Percentiles rank a stretch among this genome's conserved stretches.
phyloP scores from a whole-genome alignment of 306 rosid species.

The Quercus suber region DNA sequence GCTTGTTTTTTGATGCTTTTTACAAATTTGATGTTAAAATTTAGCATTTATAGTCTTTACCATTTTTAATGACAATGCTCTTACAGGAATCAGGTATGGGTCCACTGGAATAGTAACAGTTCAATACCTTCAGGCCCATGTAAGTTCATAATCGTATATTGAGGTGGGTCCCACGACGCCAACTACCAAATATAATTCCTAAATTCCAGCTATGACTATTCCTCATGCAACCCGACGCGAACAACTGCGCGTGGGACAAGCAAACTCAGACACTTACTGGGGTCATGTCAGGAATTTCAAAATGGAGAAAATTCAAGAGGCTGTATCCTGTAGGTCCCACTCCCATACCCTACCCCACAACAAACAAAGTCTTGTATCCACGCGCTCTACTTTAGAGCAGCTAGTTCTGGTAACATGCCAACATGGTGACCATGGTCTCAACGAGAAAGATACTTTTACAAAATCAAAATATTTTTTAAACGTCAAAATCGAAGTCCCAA shows the following conservation, averaged over 20 bases:
- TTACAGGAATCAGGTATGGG: not conserved
- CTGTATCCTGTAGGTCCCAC: too few species aligned
- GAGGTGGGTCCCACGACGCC: not conserved
- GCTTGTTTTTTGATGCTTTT: too few species aligned
- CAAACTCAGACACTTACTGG: not conserved
- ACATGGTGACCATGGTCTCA: not conserved
- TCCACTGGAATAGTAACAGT: not conserved
- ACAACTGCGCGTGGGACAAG: not conserved
- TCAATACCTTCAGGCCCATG: too few species aligned
- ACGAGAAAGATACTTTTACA: slow-evolving; percentile 13
- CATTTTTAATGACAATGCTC: too few species aligned
- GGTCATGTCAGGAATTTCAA: not conserved
- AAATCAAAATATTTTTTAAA: slow-evolving; percentile 3
- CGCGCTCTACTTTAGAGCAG: too few species aligned
- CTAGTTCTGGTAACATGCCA: too few species aligned
- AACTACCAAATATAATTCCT: not conserved
- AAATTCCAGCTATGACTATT: not conserved
- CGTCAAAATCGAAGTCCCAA: slow-evolving; percentile 26
- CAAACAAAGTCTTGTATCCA: too few species aligned
- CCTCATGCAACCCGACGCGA: too few species aligned
- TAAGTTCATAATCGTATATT: not conserved
- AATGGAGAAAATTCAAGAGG: not conserved
- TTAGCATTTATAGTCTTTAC: too few species aligned
- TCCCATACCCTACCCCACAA: too few species aligned
- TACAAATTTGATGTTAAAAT: too few species aligned